Percentiles rank a stretch among this genome's conserved stretches.
These are phyloP conservation scores for Hericium erinaceus DNA, from an alignment of 768 basidiomycete species.

Conservation along the genomic window DNA sequence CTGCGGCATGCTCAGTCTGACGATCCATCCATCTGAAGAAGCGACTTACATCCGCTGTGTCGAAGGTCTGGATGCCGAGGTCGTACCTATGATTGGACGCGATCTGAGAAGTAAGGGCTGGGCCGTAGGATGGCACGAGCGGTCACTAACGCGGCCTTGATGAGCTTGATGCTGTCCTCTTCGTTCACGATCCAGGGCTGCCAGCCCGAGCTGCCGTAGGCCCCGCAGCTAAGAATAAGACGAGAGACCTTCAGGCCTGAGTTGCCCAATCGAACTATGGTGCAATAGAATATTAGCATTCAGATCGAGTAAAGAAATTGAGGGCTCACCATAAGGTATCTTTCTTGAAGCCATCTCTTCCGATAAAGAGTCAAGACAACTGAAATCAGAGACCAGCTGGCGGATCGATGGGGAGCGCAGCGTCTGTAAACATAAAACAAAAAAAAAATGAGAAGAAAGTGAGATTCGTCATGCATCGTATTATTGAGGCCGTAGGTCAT, in stretches of 20 bases:
- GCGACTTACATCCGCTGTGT: slow-evolving; percentile 16
- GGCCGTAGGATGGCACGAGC: neutral
- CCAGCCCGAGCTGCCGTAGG: slow-evolving; percentile 18
- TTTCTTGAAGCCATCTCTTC: too few species aligned
- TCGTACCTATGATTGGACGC: slow-evolving; percentile 5
- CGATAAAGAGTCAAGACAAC: too few species aligned
- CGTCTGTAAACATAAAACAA: too few species aligned
- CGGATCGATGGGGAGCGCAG: too few species aligned
- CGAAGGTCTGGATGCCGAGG: slow-evolving; percentile 22
- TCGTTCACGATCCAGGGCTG: slow-evolving; percentile 27
- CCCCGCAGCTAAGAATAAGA: slow-evolving; percentile 19
- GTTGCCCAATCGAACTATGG: neutral
- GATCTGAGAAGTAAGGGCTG: neutral
- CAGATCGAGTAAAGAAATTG: too few species aligned
- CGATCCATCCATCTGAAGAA: neutral
- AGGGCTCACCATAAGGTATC: too few species aligned
- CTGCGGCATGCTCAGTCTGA: neutral
- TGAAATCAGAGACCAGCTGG: too few species aligned
- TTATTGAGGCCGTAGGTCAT: too few species aligned
- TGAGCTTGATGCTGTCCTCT: slow-evolving; percentile 27
- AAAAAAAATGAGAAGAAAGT: too few species aligned
- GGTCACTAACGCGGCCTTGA: slow-evolving; percentile 23
- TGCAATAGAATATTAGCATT: neutral
- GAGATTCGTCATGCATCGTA: too few species aligned
- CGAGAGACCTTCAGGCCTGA: neutral